A percentile compares a stretch with the other conserved stretches of the same genome.
These are phyloP conservation scores for Trichoderma atrobrunneum DNA, from an alignment of 2,329 filamentous ascomycete species.

Conservation along the genomic window DNA sequence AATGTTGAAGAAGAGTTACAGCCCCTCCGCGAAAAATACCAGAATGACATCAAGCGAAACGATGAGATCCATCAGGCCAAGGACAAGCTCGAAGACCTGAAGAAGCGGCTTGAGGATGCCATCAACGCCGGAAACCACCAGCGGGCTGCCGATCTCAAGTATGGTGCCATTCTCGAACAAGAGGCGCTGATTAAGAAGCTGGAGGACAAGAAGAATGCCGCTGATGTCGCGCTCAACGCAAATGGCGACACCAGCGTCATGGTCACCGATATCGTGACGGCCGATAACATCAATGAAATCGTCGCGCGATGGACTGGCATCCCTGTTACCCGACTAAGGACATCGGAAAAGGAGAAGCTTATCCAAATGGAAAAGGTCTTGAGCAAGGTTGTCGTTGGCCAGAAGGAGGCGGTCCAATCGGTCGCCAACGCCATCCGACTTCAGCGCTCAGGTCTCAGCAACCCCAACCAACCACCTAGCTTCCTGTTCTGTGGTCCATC, in stretches of 20 bases:
- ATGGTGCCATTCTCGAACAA: conserved; percentile 95
- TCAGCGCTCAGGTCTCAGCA: conserved; percentile 88
- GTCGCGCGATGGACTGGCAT: conserved; percentile 98
- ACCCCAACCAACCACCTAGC: conserved; percentile 94
- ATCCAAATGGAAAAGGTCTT: conserved; percentile 92
- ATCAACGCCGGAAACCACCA: conserved; percentile 79
- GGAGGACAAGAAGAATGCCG: conserved; percentile 74
- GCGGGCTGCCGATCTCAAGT: conserved; percentile 89
- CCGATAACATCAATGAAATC: conserved; percentile 98
- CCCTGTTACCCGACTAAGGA: conserved; percentile 88
- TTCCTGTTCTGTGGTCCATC: conserved; percentile 99
- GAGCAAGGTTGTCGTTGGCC: conserved; percentile 81
- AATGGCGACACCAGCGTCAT: conserved; percentile 63
- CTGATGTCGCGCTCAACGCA: conserved; percentile 66
- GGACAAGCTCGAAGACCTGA: conserved; percentile 87
- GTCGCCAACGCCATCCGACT: conserved; percentile 96
- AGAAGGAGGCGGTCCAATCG: conserved; percentile 87
- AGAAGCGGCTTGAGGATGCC: conserved; percentile 91
- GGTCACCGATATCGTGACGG: conserved; percentile 89
- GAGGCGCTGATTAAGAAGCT: conserved; percentile 75
- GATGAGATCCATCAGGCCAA: conserved; percentile 93
- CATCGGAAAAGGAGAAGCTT: conserved; percentile 97
- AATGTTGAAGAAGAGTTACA: conserved; percentile 92
- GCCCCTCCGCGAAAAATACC: conserved; percentile 92
- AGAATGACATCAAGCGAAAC: conserved; percentile 85